Percentiles rank a stretch among this genome's conserved stretches.
Conservation (phyloP, 495 filamentous ascomycete genomes). For the Elaphomyces granulatus region DNA sequence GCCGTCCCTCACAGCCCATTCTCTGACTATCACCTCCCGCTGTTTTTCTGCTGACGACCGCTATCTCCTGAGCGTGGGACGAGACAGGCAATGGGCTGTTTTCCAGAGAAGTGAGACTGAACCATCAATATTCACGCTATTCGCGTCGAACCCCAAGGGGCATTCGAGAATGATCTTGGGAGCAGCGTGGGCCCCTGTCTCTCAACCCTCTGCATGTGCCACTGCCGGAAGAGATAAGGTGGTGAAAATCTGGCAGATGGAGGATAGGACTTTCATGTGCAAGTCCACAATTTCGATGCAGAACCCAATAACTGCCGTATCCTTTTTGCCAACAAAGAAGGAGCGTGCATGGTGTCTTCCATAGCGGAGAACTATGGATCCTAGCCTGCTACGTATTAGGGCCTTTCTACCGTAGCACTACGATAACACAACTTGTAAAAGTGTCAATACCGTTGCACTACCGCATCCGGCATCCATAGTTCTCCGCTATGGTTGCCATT, state of each 20-base stretch:
- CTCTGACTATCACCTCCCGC: slow-evolving; percentile 67
- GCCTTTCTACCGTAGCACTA: too few relatives aligned
- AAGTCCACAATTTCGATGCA: slow-evolving; percentile 38
- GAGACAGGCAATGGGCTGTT: slow-evolving; percentile 82
- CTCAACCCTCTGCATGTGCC: slow-evolving; percentile 43
- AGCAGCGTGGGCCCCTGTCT: slow-evolving; percentile 60
- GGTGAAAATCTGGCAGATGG: slow-evolving; percentile 59
- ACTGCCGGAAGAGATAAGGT: slow-evolving; percentile 80
- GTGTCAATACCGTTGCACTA: too few relatives aligned
- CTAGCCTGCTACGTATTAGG: too few relatives aligned
- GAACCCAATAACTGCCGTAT: slow-evolving; percentile 61
- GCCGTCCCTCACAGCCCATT: slow-evolving; percentile 66
- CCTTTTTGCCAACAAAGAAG: slow-evolving; percentile 36
- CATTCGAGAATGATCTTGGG: slow-evolving; percentile 86
- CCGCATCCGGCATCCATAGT: too few relatives aligned
- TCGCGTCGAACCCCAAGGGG: slow-evolving; percentile 58
- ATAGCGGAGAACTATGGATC: too few relatives aligned
- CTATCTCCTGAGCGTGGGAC: slow-evolving; percentile 71
- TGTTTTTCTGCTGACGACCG: slow-evolving; percentile 61
- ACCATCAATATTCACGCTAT: slow-evolving; percentile 36
- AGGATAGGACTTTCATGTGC: slow-evolving; percentile 28
- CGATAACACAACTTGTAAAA: too few relatives aligned
- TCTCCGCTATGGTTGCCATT: too few relatives aligned
- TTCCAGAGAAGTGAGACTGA: slow-evolving; percentile 39
- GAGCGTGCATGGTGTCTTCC: slow-evolving; percentile 32